These are phyloP conservation scores for Fallopia convolvulus DNA, from an alignment of 148 eudicot species.

Conservation along the genomic window DNA sequence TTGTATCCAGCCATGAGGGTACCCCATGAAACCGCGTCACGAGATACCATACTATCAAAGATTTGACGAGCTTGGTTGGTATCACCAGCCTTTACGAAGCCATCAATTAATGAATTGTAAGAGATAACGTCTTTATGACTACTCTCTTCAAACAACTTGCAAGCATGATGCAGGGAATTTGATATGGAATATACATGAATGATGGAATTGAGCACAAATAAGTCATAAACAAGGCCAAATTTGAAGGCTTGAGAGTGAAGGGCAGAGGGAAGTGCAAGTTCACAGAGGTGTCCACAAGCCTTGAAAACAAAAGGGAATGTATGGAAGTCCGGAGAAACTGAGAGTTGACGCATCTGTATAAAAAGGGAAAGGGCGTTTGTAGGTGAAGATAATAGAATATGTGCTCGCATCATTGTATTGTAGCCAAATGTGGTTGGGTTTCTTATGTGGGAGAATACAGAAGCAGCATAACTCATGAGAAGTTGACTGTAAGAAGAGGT, in stretches of 20 bases:
- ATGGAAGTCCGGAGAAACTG: constrained; percentile 50
- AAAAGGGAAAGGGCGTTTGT: constrained; percentile 36
- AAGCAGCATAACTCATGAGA: constrained; percentile 32
- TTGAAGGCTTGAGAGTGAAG: constrained; percentile 50
- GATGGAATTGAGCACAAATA: constrained; percentile 56
- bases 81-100: constrained; percentile 60
- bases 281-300: constrained; percentile 37
- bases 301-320: constrained; percentile 78
- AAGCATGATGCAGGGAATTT: constrained; percentile 27
- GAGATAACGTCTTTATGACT: constrained; percentile 49
- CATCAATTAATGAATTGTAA: constrained; percentile 63
- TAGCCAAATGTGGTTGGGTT: constrained; percentile 58
- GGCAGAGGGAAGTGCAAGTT: constrained; percentile 22
- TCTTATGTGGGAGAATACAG: constrained; percentile 39
- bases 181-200: constrained; percentile 32
- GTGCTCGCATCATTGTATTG: constrained; percentile 65
- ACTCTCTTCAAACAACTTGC: constrained; percentile 48
- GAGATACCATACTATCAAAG: constrained; percentile 55
- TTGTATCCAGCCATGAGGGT: constrained; percentile 72
- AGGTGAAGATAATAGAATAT: constrained; percentile 46
- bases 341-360: constrained; percentile 41
- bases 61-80: constrained; percentile 35
- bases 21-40: constrained; percentile 74
- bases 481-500: constrained; percentile 8
- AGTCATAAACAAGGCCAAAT: constrained; percentile 46